These are phyloP conservation scores for Pichia phayaonensis DNA, from an alignment of 805 yeast genomes.

Conservation along the genomic window DNA sequence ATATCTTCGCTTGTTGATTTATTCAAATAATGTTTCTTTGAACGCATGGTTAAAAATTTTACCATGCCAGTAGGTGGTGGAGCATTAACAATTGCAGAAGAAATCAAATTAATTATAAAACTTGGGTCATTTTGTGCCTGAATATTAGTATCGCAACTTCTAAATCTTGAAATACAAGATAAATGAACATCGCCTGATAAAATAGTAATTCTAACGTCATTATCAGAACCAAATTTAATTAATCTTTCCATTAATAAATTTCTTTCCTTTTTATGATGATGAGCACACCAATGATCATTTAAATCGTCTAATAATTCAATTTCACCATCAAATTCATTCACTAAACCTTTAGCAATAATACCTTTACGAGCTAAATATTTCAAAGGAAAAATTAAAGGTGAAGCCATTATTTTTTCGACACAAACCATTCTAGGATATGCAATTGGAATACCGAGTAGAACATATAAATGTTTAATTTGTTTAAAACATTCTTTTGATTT, in stretches of 20 bases:
- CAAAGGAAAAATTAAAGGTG: constrained; percentile 54
- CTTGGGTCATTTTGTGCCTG: constrained; percentile 66
- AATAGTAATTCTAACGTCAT: constrained; percentile 71
- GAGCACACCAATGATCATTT: constrained; percentile 95
- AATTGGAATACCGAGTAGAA: constrained; percentile 90
- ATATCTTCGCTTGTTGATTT: constrained; percentile 58
- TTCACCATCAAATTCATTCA: constrained; percentile 87
- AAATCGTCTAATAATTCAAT: constrained; percentile 88
- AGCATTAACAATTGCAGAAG: constrained; percentile 85
- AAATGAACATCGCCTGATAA: constrained; percentile 92
- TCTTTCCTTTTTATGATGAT: constrained; percentile 78
- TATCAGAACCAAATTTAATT: constrained; percentile 54
- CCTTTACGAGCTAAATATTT: constrained; percentile 56
- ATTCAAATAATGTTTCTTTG: constrained; percentile 62
- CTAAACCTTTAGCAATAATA: constrained; percentile 59
- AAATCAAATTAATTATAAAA: constrained; percentile 72
- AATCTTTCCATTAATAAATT: constrained; percentile 57
- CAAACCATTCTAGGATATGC: constrained; percentile 91
- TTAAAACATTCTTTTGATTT: constrained; percentile 30
- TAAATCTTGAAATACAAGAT: constrained; percentile 74
- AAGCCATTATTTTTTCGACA: constrained; percentile 70
- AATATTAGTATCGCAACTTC: constrained; percentile 38
- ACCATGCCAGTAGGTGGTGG: constrained; percentile 94
- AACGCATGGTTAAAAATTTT: constrained; percentile 55
- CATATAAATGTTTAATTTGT: constrained; percentile 64